A percentile compares a stretch with the other conserved stretches of the same genome.
Conservation (phyloP, 305 asterid genomes). For the Withania somnifera region DNA sequence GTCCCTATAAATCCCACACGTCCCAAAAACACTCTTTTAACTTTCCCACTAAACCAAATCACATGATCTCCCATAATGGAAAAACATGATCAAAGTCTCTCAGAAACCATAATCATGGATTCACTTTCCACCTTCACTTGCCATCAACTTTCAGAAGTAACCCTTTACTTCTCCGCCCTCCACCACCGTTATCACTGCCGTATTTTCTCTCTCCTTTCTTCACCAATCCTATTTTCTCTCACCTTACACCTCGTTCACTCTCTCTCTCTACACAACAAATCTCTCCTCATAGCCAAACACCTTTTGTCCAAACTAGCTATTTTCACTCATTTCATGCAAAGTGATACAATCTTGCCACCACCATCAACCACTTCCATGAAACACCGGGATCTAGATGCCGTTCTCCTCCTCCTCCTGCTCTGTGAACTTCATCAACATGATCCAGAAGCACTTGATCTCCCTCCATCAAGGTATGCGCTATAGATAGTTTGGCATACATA, state of each 20-base stretch:
- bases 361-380: constrained; percentile 25
- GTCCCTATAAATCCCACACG: constrained; percentile 6
- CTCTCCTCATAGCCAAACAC: constrained; percentile 74
- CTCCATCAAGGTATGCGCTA: constrained; percentile 18
- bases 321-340: constrained; percentile 24
- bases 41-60: constrained; percentile 2
- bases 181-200: constrained; percentile 60
- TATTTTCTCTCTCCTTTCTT: constrained; percentile 51
- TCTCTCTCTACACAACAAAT: constrained; percentile 64
- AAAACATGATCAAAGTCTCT: constrained; percentile 1
- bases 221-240: constrained; percentile 62
- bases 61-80: constrained; percentile 33
- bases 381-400: constrained; percentile 65
- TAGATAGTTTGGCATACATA: not conserved
- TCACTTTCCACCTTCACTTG: constrained; percentile 56
- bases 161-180: constrained; percentile 53
- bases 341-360: not conserved
- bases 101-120: constrained; percentile 35
- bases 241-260: constrained; percentile 79
- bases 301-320: constrained; percentile 49
- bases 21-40: not conserved
- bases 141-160: constrained; percentile 41
- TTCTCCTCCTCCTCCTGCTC: constrained; percentile 64
- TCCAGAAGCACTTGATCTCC: constrained; percentile 29
- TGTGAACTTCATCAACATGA: constrained; percentile 67